These are phyloP conservation scores for Geranium incanum DNA, from an alignment of 441 rosid genomes.

Conservation along the genomic window DNA sequence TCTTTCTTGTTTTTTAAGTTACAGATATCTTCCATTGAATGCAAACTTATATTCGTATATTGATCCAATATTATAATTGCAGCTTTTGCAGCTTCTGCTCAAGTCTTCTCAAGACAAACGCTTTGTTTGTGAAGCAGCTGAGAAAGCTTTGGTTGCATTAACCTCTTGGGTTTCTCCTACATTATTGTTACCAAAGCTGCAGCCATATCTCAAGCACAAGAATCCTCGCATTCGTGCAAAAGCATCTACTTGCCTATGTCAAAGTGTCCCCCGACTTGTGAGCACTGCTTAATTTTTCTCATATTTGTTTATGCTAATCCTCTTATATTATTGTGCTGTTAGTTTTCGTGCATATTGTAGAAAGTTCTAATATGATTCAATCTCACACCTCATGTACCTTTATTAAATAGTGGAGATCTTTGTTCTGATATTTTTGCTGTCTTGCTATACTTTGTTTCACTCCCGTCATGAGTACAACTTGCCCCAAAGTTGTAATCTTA, in stretches of 20 bases:
- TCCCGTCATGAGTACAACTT: not conserved
- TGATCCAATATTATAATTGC: conserved; percentile 22
- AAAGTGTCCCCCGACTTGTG: conserved; percentile 74
- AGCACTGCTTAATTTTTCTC: conserved; percentile 16
- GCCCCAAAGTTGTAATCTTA: not conserved
- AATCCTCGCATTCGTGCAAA: conserved; percentile 91
- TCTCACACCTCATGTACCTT: not conserved
- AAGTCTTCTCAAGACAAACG: conserved; percentile 87
- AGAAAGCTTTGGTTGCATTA: conserved; percentile 61
- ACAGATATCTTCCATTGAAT: conserved; percentile 11
- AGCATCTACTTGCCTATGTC: conserved; percentile 73
- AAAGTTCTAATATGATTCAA: not conserved
- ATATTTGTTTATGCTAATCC: not conserved
- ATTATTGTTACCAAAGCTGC: conserved; percentile 56
- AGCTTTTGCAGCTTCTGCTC: conserved; percentile 88
- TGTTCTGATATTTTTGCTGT: not conserved
- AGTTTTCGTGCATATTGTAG: not conserved
- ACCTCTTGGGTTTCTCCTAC: conserved; percentile 58
- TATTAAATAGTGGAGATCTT: not conserved
- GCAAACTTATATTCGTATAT: conserved; percentile 6
- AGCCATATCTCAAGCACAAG: conserved; percentile 70
- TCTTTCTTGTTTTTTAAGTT: conserved; percentile 7
- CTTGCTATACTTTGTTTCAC: not conserved
- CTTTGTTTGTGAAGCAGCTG: conserved; percentile 89
- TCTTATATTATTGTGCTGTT: not conserved